These are phyloP conservation scores for Lyophyllum atratum DNA, from an alignment of 768 basidiomycete genomes.

Conservation along the genomic window DNA sequence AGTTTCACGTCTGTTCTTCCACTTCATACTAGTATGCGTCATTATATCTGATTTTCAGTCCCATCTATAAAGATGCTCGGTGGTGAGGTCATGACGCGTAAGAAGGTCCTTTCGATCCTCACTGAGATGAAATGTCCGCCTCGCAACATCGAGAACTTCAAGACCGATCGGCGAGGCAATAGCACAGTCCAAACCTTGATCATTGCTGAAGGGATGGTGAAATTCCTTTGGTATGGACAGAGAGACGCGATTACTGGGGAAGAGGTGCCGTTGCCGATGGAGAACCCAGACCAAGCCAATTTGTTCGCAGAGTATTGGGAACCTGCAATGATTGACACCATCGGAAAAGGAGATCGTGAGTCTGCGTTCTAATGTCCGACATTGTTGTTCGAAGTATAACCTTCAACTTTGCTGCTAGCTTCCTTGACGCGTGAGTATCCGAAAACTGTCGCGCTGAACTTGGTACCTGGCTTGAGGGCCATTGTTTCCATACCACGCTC, in stretches of 20 bases:
- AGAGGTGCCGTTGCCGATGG: not conserved
- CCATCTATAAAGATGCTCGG: not conserved
- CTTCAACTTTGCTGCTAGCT: not conserved
- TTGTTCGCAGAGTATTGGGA: conserved; percentile 8
- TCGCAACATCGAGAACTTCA: conserved; percentile 1
- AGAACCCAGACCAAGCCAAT: not conserved
- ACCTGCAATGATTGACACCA: conserved; percentile 3
- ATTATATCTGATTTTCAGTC: no score
- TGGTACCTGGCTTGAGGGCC: conserved; percentile 1
- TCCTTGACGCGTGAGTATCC: conserved; percentile 1
- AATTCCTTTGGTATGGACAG: conserved; percentile 6
- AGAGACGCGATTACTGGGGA: not conserved
- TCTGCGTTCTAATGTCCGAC: not conserved
- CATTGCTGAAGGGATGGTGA: conserved; percentile 4
- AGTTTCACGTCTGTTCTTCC: conserved; percentile 5
- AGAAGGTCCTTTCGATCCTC: conserved; percentile 1
- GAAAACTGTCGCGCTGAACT: conserved; percentile 2
- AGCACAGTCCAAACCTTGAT: conserved; percentile 5
- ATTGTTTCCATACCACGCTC: not conserved
- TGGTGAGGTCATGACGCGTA: conserved; percentile 7
- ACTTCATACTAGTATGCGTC: not conserved
- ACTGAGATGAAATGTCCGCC: conserved; percentile 1
- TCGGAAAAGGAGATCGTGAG: conserved; percentile 5
- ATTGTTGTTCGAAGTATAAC: not conserved
- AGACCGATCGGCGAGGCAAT: conserved; percentile 2